Evolutionary conservation across 1,284 basidiomycete species (phyloP), one percentile per base, ranked within the genome.

Genomic region (Tylopilus sp.): DNA sequence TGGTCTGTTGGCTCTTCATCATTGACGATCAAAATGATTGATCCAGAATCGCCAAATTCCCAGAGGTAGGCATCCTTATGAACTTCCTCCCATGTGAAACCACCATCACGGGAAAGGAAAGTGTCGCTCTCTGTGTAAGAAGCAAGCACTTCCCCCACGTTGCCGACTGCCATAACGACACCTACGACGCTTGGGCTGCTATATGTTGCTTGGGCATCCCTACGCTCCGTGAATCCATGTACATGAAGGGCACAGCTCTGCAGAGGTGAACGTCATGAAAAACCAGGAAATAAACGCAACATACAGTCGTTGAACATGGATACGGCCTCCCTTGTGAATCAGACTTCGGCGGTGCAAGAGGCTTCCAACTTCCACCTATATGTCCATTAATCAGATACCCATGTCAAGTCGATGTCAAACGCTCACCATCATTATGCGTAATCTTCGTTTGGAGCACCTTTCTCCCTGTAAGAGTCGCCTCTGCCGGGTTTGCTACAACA

Each of bases 31-130:
- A 99, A 74, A 31, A 99, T 77, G 52, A 99, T 79, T 0, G 93
- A 93, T 8, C 97, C 96, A 2, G 92, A 96, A 71, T 99, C 97
- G 31, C 96, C 96, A 62, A 94, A 98, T 64, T 97, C 94, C 93
- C 94, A 99, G 45, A 97, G 78, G 65, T 98, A 90, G 0, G 97
- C 95, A 59, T 97, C 95, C 67, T 99, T 99, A 74, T 94, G 92
- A 3, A 99, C 89, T 71, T 99, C 96, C 65, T 97, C 85, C 96
- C 96, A 99, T 0, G 91, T 93, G 71, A 97, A 97, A 7, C 96
- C 97, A 6, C 86, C 97, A 61, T 99, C 93, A 3, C 96, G 89
- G 39, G 91, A 94, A 34, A 99, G 77, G 83, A 98, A 99, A 0
- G 94, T 97, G 68, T 98, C 96, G 55, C 86, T 87, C 37, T 97